phyloP scores from a whole-genome alignment of 495 filamentous ascomycete species.

The Xylaria grammica region DNA sequence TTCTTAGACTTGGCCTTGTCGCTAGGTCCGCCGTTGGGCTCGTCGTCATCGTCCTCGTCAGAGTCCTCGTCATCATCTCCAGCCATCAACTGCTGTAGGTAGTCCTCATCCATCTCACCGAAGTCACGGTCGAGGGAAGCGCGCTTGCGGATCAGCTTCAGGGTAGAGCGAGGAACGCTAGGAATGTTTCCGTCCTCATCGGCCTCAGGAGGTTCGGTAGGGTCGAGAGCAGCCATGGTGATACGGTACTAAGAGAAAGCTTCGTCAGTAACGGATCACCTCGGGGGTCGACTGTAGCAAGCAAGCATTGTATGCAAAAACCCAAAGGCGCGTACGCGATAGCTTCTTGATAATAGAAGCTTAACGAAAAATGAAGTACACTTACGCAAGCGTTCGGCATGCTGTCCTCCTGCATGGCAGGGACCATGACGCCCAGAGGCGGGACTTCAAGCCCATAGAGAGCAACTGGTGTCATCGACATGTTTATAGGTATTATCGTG shows the following conservation, averaged over 20 bases:
- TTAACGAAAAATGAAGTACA: constrained; percentile 26
- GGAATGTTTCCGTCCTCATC: constrained; percentile 65
- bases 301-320: constrained; percentile 13
- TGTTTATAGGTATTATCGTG: constrained; percentile 13
- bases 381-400: constrained; percentile 70
- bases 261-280: constrained; percentile 28
- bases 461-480: constrained; percentile 70
- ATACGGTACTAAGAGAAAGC: constrained; percentile 76
- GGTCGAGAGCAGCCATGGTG: constrained; percentile 98
- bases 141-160: constrained; percentile 82
- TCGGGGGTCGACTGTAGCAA: neutral
- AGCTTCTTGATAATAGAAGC: too few relatives aligned
- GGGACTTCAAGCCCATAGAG: constrained; percentile 91
- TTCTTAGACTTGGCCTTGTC: constrained; percentile 88
- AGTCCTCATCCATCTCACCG: constrained; percentile 61
- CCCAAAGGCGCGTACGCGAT: neutral
- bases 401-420: constrained; percentile 53
- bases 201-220: constrained; percentile 72
- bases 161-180: constrained; percentile 73
- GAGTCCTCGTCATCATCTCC: constrained; percentile 64
- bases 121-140: constrained; percentile 64
- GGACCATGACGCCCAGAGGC: constrained; percentile 74
- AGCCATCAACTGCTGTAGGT: constrained; percentile 55
- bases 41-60: constrained; percentile 65
- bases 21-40: constrained; percentile 85